Conservation (phyloP, 2,329 filamentous ascomycete species). For the Scedosporium boydii region DNA sequence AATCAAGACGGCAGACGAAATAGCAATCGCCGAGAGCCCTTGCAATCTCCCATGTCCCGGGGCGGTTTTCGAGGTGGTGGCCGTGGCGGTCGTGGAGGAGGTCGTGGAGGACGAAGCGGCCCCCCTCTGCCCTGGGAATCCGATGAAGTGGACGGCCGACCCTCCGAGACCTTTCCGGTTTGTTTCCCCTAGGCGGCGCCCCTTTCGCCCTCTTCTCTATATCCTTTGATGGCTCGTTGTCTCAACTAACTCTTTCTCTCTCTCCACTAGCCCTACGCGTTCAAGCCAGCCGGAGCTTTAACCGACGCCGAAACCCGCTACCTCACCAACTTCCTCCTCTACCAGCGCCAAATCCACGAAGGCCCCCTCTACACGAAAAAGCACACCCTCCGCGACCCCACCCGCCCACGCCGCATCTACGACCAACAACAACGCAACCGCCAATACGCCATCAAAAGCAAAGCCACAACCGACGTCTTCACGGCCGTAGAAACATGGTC, state of each 20-base stretch:
- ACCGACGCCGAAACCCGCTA: conserved; percentile 33
- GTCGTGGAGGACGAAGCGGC: conserved; percentile 34
- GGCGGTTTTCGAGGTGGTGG: conserved; percentile 34
- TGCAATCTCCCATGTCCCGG: background rate
- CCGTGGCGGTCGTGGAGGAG: conserved; percentile 40
- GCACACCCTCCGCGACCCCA: conserved; percentile 30
- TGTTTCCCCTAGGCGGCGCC: conserved; percentile 11
- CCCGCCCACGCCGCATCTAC: conserved; percentile 33
- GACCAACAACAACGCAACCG: conserved; percentile 50
- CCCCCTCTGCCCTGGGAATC: conserved; percentile 42
- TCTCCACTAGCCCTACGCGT: conserved; percentile 36
- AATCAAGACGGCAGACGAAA: too few species aligned
- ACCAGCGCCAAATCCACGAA: conserved; percentile 47
- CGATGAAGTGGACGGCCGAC: conserved; percentile 46
- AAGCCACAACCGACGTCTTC: conserved; percentile 48
- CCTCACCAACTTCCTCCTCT: conserved; percentile 42
- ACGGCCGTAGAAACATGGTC: conserved; percentile 49
- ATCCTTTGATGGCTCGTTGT: background rate
- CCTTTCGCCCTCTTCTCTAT: background rate
- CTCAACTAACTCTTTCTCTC: background rate
- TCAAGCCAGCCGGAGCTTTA: conserved; percentile 35
- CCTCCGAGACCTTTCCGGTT: conserved; percentile 52
- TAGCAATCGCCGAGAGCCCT: too few species aligned
- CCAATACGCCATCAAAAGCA: conserved; percentile 44
- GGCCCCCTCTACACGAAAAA: conserved; percentile 48